phyloP scores from a whole-genome alignment of 78 protist species.

The Blattamonas nauphoetae region DNA sequence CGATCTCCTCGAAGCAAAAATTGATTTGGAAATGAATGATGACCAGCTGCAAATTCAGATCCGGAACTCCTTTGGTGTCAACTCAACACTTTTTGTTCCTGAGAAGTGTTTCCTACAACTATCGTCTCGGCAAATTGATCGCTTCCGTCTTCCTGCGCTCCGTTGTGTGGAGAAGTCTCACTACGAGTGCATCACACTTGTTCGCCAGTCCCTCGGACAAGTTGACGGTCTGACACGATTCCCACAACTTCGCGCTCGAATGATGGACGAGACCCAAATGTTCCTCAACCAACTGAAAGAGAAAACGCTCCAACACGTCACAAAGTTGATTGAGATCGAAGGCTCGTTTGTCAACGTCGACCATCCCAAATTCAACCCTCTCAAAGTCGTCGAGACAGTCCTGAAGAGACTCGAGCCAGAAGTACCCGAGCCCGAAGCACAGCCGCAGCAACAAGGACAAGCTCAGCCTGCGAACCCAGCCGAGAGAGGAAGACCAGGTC shows the following conservation, averaged over 20 bases:
- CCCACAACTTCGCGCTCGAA: not conserved
- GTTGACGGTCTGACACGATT: not conserved
- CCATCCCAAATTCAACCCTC: slow-evolving; percentile 15
- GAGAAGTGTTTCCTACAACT: not conserved
- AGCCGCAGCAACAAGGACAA: too few relatives aligned
- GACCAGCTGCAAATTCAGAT: not conserved
- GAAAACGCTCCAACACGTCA: not conserved
- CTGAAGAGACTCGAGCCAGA: not conserved
- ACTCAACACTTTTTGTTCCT: slow-evolving; percentile 3
- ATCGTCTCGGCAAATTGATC: not conserved
- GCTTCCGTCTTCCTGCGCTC: not conserved
- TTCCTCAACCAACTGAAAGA: not conserved
- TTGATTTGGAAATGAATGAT: not conserved
- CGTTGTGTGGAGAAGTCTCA: not conserved
- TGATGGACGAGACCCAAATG: not conserved
- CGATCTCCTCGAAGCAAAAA: not conserved
- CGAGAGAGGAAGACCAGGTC: too few relatives aligned
- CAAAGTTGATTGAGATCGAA: not conserved
- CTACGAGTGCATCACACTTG: not conserved
- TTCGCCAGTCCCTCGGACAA: not conserved
- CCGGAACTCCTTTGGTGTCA: slow-evolving; percentile 16
- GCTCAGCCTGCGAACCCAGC: too few relatives aligned
- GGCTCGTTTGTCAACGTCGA: slow-evolving; percentile 7
- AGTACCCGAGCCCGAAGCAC: too few relatives aligned
- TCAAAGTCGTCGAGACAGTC: not conserved